Evolutionary conservation across 768 basidiomycete species (phyloP).

Genomic region (Psilocybe tampanensis): DNA sequence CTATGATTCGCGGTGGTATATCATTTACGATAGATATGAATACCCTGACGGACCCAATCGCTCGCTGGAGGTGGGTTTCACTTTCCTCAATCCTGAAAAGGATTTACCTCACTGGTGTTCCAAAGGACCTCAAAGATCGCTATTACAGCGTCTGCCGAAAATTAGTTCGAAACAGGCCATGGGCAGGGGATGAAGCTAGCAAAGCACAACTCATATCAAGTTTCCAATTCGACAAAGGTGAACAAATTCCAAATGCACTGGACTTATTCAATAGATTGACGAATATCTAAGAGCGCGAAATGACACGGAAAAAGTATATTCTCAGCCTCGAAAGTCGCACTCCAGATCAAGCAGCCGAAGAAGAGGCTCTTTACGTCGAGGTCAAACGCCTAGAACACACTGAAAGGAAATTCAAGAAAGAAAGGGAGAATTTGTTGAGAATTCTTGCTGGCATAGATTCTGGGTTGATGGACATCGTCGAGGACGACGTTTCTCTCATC

Average conservation of each 20-base stretch:
- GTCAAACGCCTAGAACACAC: slow-evolving; percentile 94
- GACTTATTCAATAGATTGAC: not conserved
- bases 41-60: slow-evolving; percentile 56
- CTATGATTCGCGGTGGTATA: slow-evolving; percentile 88
- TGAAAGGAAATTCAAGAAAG: slow-evolving; percentile 84
- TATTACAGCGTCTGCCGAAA: slow-evolving; percentile 93
- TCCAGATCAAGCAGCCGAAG: slow-evolving; percentile 87
- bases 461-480: slow-evolving; percentile 73
- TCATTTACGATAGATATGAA: slow-evolving; percentile 90
- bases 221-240: slow-evolving; percentile 90
- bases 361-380: slow-evolving; percentile 93
- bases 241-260: slow-evolving; percentile 3
- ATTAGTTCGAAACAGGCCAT: slow-evolving; percentile 82
- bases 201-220: slow-evolving; percentile 69
- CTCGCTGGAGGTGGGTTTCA: slow-evolving; percentile 66
- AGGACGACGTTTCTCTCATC: slow-evolving; percentile 62
- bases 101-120: slow-evolving; percentile 7
- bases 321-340: slow-evolving; percentile 87
- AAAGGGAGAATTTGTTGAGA: slow-evolving; percentile 85
- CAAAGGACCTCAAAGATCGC: slow-evolving; percentile 89
- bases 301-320: slow-evolving; percentile 86
- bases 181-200: slow-evolving; percentile 77
- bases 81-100: not conserved
- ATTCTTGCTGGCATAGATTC: slow-evolving; percentile 86
- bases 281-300: slow-evolving; percentile 69